Percentiles rank a stretch among this genome's conserved stretches.
Conservation (phyloP, 352 stramenopile species). For the Phytophthora agathidicida region DNA sequence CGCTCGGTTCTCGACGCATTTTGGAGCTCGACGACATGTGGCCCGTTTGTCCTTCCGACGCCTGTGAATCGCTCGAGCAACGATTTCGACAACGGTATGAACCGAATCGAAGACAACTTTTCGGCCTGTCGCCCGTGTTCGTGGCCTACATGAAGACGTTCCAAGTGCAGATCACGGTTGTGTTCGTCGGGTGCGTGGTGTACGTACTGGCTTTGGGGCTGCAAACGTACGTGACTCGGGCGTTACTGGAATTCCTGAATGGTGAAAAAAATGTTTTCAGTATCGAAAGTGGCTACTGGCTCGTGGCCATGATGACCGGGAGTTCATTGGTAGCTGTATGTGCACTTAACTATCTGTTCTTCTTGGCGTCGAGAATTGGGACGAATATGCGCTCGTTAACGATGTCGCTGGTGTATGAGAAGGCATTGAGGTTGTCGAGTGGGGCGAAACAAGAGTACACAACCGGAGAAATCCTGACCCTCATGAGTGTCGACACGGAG, state of each 20-base stretch:
- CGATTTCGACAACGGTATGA: constrained; percentile 28
- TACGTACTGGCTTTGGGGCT: constrained; percentile 34
- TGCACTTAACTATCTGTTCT: constrained; percentile 43
- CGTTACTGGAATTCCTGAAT: constrained; percentile 39
- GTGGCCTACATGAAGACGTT: constrained; percentile 24
- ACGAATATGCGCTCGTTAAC: constrained; percentile 44
- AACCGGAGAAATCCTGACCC: constrained; percentile 44
- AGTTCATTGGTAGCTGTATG: constrained; percentile 35
- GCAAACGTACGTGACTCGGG: constrained; percentile 32
- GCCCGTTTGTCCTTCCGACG: constrained; percentile 27
- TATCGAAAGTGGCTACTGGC: constrained; percentile 35
- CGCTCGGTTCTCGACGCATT: constrained; percentile 25
- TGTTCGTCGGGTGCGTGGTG: constrained; percentile 29
- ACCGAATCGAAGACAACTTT: constrained; percentile 5
- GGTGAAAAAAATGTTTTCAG: constrained; percentile 33
- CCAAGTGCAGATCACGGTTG: constrained; percentile 8
- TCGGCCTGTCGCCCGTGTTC: constrained; percentile 24
- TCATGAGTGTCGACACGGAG: constrained; percentile 48
- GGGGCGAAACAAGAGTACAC: constrained; percentile 43
- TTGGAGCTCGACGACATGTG: constrained; percentile 40
- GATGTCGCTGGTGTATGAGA: constrained; percentile 50
- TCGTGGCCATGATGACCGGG: constrained; percentile 32
- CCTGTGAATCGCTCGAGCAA: constrained; percentile 21
- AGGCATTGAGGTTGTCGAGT: constrained; percentile 69
- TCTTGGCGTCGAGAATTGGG: constrained; percentile 36